These are phyloP conservation scores for Chaetomiaceae sp. DNA, from an alignment of 2,329 filamentous ascomycete species.

Conservation along the genomic window DNA sequence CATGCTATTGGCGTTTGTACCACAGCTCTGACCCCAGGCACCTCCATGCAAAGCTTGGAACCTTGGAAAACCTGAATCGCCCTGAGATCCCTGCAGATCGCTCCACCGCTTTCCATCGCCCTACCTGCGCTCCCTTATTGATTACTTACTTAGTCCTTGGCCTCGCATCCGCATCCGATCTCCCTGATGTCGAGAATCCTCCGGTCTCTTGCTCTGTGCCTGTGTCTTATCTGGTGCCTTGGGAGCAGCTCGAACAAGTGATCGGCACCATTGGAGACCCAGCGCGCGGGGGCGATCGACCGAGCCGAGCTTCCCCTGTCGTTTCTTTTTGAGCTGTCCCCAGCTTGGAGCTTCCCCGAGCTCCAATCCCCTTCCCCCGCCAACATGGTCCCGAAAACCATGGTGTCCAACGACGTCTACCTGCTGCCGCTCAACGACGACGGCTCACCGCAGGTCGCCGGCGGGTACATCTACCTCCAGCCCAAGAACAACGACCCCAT, in stretches of 20 bases:
- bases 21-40: no score
- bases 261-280: constrained; percentile 11
- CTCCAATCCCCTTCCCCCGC: constrained; percentile 11
- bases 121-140: no score
- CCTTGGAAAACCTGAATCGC: constrained; percentile 2
- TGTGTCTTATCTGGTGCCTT: constrained; percentile 21
- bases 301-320: neutral
- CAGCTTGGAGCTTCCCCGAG: constrained; percentile 12
- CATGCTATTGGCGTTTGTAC: no score
- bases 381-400: constrained; percentile 53
- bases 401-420: constrained; percentile 69
- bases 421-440: constrained; percentile 86
- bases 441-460: constrained; percentile 82
- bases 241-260: constrained; percentile 9
- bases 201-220: constrained; percentile 17
- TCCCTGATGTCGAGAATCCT: constrained; percentile 17
- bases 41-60: constrained; percentile 5
- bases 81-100: neutral
- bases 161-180: neutral
- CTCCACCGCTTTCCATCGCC: neutral
- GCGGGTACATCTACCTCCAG: constrained; percentile 87
- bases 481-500: constrained; percentile 68
- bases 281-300: constrained; percentile 15
- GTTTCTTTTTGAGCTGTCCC: constrained; percentile 7
- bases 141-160: neutral